Conservation (phyloP, 345 rosid genomes). For the rapeseed (Brassica napus) region Da-Ae NC_063445.1:45901501-45902000, state of each 20-base stretch:
- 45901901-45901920: conserved; percentile 41
- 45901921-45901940: conserved; percentile 55
- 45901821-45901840: neutral
- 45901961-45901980: conserved; percentile 63
- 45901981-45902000: neutral
- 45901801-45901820: no score
- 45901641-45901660: conserved; percentile 77
- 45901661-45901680: conserved; percentile 57
- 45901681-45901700: conserved; percentile 57
- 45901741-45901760: neutral
- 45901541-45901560: conserved; percentile 72
- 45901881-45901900: neutral
- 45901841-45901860: no score
- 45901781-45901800: neutral
- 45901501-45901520: conserved; percentile 50
- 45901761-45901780: neutral
- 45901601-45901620: conserved; percentile 47
- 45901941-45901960: conserved; percentile 62
- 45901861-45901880: neutral
- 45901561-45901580: conserved; percentile 48
- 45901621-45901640: conserved; percentile 48
- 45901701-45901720: conserved; percentile 67
- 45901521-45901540: conserved; percentile 75
- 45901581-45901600: conserved; percentile 76
- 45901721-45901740: conserved; percentile 39